Base-by-base conservation (phyloP, 176 grass and related monocot species). In the Lolium rigidum region DNA sequence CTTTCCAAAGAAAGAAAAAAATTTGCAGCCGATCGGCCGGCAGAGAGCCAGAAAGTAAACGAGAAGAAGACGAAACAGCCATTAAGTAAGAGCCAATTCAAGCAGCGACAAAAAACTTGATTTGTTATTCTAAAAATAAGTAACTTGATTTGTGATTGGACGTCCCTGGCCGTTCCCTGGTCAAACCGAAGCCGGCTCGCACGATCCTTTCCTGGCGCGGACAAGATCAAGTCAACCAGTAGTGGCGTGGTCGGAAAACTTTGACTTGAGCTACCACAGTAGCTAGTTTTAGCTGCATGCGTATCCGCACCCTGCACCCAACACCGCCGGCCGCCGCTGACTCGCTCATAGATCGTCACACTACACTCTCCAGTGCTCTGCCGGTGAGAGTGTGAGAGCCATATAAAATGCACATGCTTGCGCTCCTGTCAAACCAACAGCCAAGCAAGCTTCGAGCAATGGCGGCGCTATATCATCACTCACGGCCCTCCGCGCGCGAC, bases 181-280 rank as follows among this genome's bases (percentile, higher is more conserved):
- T 13, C 60, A 63, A 20, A 13, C 25, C 16, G 2, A 51, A 1
- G 37, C 25, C 55, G 26, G 14, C 68, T 73, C 10, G 56, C 55
- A 52, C n/a, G 24, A 81, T 77, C 74, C 74, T 35, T 64, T 17
- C 9, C n/a, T 14, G 13, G 16, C 18, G 37, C 55, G 9, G 47
- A 62, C 77, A 38, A 43, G 86, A 68, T 58, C 78, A 67, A 82
- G 71, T 88, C 86, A 82, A 77, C 59, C 17, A 22, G 17, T 16
- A 79, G 65, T 77, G 79, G 35, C 60, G 71, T 49, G 22, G 25
- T 41, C 68, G 6, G 61, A 64, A 44, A 86, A 35, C 50, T 58
- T 9, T 70, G 75, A 86, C 84, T n/a, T 24, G 13, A 13, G n/a
- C 72, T 50, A 41, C 6, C 4, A 9, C 20, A 21, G 8, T 60